Base-by-base conservation (phyloP, 1,139 yeast genomes). In the Scheffersomyces segobiensis region DNA sequence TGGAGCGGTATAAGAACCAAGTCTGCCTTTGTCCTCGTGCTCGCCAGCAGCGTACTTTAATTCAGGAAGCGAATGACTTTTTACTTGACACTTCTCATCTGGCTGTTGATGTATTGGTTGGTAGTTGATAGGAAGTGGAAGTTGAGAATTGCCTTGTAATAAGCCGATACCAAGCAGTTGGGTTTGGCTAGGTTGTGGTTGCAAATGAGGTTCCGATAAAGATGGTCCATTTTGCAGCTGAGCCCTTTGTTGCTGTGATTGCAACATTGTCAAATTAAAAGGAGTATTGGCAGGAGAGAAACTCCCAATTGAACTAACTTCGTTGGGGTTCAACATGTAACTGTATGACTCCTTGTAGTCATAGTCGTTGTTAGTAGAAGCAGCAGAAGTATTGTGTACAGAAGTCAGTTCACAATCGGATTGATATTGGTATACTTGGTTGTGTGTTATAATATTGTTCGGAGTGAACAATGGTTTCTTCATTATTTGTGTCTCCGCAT, bases 271-370 rank as follows among this genome's bases (percentile, higher is more conserved):
- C 8, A 53, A 51, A 49, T 60, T 57, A 56, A 56, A 60, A 5
- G 60, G 60, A 14, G 59, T 51, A 39, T 58, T 60, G 24, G 56
- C 58, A 6, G 65, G 65, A 3, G 62, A 59, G 51, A 53, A 58
- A 32, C 57, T 58, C 18, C 56, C 56, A 14, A 49, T 56, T 20
- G 56, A 46, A 50, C 55, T 56, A 22, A 49, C 57, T 19, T 50
- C 59, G 4, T 55, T 53, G n/a, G 55, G 57, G 39, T 53, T 56
- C 57, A 59, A 53, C 56, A 56, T 54, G 53, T 63, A 62, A 24
- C 60, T 56, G 53, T 63, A 62, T 14, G 60, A 56, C 46, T 60
- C 62, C 48, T 60, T 59, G 52, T 58, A 61, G 49, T 62, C 65
- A 46, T 58, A 57, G 18, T 62, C 63, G 17, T 48, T 48, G 26